These are phyloP conservation scores for Russula ochroleuca DNA, from an alignment of 768 basidiomycete genomes.

Conservation along the genomic window DNA sequence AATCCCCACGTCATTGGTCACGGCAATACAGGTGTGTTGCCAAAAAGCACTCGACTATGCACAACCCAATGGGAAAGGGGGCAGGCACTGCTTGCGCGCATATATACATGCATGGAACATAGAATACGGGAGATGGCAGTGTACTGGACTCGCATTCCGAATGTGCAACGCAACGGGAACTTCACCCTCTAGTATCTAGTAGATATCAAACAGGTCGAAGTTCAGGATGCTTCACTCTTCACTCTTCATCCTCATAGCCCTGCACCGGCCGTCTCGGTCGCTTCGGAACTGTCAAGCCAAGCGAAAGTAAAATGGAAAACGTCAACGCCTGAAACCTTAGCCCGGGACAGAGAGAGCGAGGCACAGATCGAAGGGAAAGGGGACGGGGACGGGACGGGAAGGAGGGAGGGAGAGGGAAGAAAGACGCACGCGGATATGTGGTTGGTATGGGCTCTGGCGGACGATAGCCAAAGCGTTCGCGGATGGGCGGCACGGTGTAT, in stretches of 20 bases:
- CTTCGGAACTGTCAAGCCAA: conserved; percentile 52
- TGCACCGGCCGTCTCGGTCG: conserved; percentile 61
- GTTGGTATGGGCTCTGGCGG: conserved; percentile 66
- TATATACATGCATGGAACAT: background rate
- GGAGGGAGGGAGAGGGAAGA: background rate
- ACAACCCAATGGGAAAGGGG: too few relatives aligned
- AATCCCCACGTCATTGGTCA: too few relatives aligned
- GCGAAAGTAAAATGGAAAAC: background rate
- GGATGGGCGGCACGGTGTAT: conserved; percentile 72
- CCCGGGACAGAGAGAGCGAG: too few relatives aligned
- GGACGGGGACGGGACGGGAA: too few relatives aligned
- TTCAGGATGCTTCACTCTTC: background rate
- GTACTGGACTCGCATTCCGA: background rate
- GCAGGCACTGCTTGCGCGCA: background rate
- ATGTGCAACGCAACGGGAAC: background rate
- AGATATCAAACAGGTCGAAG: background rate
- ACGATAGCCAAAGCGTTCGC: conserved; percentile 66
- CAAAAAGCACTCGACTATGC: background rate
- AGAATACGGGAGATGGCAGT: background rate
- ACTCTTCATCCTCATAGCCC: conserved; percentile 67
- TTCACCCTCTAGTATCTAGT: background rate
- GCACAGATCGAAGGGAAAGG: too few relatives aligned
- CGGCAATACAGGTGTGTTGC: background rate
- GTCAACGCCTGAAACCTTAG: background rate
- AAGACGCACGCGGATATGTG: conserved; percentile 73